Evolutionary conservation across 1,284 basidiomycete species (phyloP), one percentile per base, ranked within the genome.

Genomic region (Moesziomyces globuligerus): DNA sequence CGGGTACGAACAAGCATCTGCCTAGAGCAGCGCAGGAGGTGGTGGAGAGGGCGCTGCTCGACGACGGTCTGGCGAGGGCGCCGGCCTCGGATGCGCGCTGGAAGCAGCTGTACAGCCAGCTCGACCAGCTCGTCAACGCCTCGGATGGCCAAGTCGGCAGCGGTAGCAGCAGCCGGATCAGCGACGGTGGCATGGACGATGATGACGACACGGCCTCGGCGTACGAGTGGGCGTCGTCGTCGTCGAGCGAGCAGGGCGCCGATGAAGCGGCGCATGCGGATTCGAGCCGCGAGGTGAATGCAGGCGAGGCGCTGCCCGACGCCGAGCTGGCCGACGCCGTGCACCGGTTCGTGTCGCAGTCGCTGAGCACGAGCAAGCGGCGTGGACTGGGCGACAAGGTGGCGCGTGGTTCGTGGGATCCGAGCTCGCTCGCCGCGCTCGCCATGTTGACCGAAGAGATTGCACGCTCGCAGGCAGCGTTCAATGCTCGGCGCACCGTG

Each of bases 391-490:
- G 34, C 17, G 38, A 47, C 13, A 5, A 38, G 10, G 21, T 58
- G 10, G 1, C 20, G 1, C 5, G 40, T 3, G 53, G 45, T 17
- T 36, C 48, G 11, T 70, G 59, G 59, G 54, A 65, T 25, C 50
- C 68, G 1, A 51, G 44, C 20, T 45, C 57, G 4, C 36, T 71
- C 2, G 54, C 52, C 0, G 68, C 61, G 23, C 20, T 66, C 24
- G 47, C 55, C 25, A 51, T 62, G 15, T 32, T 71, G 11, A 44
- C 57, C 7, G 61, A 71, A 21, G 61, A 71, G 37, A 38, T 59
- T 17, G 62, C 50, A 2, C 43, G 18, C 15, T 66, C 62, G 26
- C 62, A 66, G 21, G 62, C 62, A 4, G 21, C 18, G 11, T 66
- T 66, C 32, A 55, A 54, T 25, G 62, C 62, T 3, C 46, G 51